phyloP scores from a whole-genome alignment of 805 yeast genomes.

The Cephaloascus fragrans region DNA sequence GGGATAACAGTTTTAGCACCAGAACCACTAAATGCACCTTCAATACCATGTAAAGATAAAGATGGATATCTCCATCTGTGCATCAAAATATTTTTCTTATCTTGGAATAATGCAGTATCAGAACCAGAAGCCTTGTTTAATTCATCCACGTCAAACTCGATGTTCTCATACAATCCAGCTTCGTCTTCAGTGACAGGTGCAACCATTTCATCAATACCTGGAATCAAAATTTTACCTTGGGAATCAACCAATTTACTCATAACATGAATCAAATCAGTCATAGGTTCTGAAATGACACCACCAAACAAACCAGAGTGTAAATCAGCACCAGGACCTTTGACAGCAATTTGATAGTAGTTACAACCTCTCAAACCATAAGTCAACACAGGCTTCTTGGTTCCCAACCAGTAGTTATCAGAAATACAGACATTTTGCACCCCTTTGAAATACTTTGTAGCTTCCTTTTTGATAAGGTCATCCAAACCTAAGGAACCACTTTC shows the following conservation, averaged over 20 bases:
- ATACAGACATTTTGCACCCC: conserved; percentile 92
- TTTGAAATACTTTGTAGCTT: conserved; percentile 73
- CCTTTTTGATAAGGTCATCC: conserved; percentile 71
- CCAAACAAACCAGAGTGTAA: conserved; percentile 97
- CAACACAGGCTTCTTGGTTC: conserved; percentile 91
- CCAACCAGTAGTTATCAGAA: conserved; percentile 97
- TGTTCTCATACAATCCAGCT: conserved; percentile 66
- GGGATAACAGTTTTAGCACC: conserved; percentile 99
- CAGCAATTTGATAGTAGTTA: conserved; percentile 76
- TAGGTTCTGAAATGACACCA: conserved; percentile 94
- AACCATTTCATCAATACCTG: conserved; percentile 89
- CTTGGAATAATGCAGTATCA: conserved; percentile 65
- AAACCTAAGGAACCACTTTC: conserved; percentile 93
- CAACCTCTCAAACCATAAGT: conserved; percentile 98
- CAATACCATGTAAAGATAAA: conserved; percentile 90
- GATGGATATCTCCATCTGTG: conserved; percentile 99
- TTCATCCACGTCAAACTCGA: conserved; percentile 78
- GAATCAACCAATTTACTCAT: conserved; percentile 70
- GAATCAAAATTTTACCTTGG: conserved; percentile 74
- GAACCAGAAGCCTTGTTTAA: conserved; percentile 87
- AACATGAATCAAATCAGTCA: conserved; percentile 82
- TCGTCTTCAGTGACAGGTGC: conserved; percentile 86
- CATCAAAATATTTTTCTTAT: conserved; percentile 81
- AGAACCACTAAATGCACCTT: conserved; percentile 89
- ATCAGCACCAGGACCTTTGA: conserved; percentile 93